Base-by-base conservation (phyloP, 345 rosid genomes). In the Hevea brasiliensis region DNA sequence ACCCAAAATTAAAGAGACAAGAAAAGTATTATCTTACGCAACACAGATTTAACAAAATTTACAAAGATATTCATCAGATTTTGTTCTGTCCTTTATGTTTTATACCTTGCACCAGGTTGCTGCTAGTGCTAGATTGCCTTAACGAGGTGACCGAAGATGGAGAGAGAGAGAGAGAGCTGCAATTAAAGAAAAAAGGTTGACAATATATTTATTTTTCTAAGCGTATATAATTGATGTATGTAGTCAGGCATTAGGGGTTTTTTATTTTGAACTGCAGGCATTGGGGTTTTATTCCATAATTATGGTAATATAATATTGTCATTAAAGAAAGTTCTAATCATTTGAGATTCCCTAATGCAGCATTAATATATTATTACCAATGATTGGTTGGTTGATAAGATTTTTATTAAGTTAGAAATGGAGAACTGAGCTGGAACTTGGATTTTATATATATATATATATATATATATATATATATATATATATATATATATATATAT, bases 321-420 rank as follows among this genome's bases (percentile, higher is more conserved):
- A 42, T 45, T 15, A 44, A 29, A 61, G 35, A 17, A 29, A 26
- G 59, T 18, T 45, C 48, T 29, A 71, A 71, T 71, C 74, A 71
- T 61, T 71, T 71, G 67, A 45, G 74, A 71, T 60, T 71, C 74
- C 45, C 58, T 60, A 27, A 45, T 47, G 37, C 45, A 24, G 51
- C 29, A 55, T n/a, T 70, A 18, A 50, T 51, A 11, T 45, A 2
- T 12, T 11, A 44, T 44, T 50, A 14, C 17, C 53, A 48, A 48
- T 7, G 26, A 66, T 24, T 13, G 47, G 14, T 47, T 10, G 21
- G 50, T 23, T 13, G 27, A 47, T 20, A 12, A 56, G 11, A 12
- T 14, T 27, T 6, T 12, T 15, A 50, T 59, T 47, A 8, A 45
- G 51, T 45, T 65, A 65, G 21, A 32, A 65, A 14, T 42, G 29